Evolutionary conservation across 768 basidiomycete species (phyloP).

Genomic region (Mycena rosella): DNA sequence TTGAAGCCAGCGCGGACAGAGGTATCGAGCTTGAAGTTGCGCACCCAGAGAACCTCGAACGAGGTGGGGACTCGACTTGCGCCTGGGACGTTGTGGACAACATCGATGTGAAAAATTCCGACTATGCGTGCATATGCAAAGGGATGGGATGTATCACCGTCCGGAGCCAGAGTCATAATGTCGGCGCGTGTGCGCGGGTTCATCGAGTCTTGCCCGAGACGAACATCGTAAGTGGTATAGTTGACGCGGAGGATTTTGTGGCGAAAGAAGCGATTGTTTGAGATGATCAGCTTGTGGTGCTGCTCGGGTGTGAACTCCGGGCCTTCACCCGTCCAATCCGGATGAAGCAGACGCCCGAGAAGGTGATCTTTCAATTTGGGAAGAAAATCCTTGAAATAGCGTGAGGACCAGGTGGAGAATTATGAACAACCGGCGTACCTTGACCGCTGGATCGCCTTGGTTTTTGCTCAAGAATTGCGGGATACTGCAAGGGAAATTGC

Average conservation of each 20-base stretch:
- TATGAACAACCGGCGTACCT: background rate
- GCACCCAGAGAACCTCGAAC: slow-evolving; percentile 8
- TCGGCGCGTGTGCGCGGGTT: background rate
- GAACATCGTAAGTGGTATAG: slow-evolving; percentile 1
- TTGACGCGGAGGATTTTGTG: slow-evolving; percentile 33
- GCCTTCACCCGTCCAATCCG: slow-evolving; percentile 32
- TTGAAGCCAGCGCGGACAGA: background rate
- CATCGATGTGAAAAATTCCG: slow-evolving; percentile 7
- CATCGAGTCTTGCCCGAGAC: background rate
- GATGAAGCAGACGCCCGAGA: slow-evolving; percentile 41
- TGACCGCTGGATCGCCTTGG: background rate
- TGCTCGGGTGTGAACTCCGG: slow-evolving; percentile 33
- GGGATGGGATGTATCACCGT: background rate
- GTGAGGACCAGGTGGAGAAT: background rate
- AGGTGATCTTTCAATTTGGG: slow-evolving; percentile 45
- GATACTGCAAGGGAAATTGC: background rate
- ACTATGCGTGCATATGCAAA: slow-evolving; percentile 3
- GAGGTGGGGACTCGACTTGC: background rate
- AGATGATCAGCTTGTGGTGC: slow-evolving; percentile 31
- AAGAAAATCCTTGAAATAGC: slow-evolving; percentile 43
- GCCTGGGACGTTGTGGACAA: background rate
- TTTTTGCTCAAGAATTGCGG: background rate
- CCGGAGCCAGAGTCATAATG: background rate
- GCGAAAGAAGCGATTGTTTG: slow-evolving; percentile 43
- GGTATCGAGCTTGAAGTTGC: background rate